phyloP scores from a whole-genome alignment of 768 basidiomycete species.

The Strobilomyces dryophilus region DNA sequence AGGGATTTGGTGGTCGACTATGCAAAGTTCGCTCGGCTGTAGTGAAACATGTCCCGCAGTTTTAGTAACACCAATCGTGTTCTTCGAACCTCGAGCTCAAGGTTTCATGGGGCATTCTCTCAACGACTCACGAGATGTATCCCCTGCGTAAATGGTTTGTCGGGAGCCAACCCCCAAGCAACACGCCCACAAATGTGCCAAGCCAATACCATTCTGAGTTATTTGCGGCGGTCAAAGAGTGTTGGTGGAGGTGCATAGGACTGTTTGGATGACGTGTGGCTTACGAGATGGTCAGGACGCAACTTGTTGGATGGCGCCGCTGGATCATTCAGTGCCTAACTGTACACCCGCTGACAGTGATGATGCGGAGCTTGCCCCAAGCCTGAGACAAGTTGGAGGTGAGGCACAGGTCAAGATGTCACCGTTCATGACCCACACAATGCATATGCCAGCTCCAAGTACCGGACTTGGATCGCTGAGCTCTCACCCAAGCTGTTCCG shows the following conservation, averaged over 20 bases:
- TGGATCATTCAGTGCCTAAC: slow-evolving; percentile 50
- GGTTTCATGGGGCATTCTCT: neutral
- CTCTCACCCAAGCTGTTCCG: too few species aligned
- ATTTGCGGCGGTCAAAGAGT: slow-evolving; percentile 61
- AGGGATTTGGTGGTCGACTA: slow-evolving; percentile 70
- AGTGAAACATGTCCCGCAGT: slow-evolving; percentile 83
- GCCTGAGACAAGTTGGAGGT: slow-evolving; percentile 45
- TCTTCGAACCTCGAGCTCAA: slow-evolving; percentile 71
- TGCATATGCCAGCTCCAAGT: slow-evolving; percentile 59
- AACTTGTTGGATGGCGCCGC: slow-evolving; percentile 58
- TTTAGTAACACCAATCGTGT: slow-evolving; percentile 76
- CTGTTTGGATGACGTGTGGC: slow-evolving; percentile 63
- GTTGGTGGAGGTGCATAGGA: slow-evolving; percentile 81
- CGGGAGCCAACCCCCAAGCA: slow-evolving; percentile 41
- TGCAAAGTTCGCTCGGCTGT: slow-evolving; percentile 66
- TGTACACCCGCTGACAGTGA: slow-evolving; percentile 28
- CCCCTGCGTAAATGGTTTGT: slow-evolving; percentile 73
- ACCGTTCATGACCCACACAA: slow-evolving; percentile 52
- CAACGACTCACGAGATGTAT: slow-evolving; percentile 34
- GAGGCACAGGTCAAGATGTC: slow-evolving; percentile 38
- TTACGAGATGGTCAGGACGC: slow-evolving; percentile 46
- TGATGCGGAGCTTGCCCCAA: slow-evolving; percentile 43
- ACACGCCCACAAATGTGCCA: slow-evolving; percentile 39
- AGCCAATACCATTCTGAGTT: slow-evolving; percentile 57
- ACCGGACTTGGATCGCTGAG: too few species aligned